A percentile compares a stretch with the other conserved stretches of the same genome.
phyloP scores from a whole-genome alignment of 179 eudicot species.

The Corrigiola litoralis region DNA sequence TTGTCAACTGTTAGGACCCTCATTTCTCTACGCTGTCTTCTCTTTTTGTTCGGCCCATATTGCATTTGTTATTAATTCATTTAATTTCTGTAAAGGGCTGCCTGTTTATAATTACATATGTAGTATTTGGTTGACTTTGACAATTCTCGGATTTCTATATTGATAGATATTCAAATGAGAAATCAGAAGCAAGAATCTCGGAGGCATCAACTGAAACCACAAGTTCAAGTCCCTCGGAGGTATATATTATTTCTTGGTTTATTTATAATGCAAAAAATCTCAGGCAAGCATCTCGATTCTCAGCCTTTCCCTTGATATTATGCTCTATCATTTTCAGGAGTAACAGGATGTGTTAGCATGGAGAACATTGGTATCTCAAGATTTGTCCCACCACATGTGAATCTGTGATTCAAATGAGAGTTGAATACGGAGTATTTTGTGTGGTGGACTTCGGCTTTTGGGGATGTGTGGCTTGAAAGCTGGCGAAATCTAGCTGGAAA shows the following conservation, averaged over 20 bases:
- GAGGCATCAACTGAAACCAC: conserved; percentile 36
- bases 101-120: background rate
- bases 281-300: background rate
- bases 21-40: too few species aligned
- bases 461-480: background rate
- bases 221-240: conserved; percentile 37
- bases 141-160: background rate
- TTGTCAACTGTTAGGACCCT: too few species aligned
- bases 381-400: background rate
- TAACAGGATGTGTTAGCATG: conserved; percentile 7
- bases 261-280: background rate
- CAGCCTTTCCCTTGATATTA: conserved; percentile 1
- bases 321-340: conserved; percentile 23
- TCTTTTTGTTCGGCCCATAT: too few species aligned
- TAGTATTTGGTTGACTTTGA: background rate
- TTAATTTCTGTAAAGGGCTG: too few species aligned
- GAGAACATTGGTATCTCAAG: background rate
- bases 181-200: conserved; percentile 55
- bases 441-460: conserved; percentile 6
- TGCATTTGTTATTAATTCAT: too few species aligned
- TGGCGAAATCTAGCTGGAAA: background rate
- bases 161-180: conserved; percentile 59
- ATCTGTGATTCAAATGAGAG: conserved; percentile 15
- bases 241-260: conserved; percentile 8
- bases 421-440: background rate